Percentiles rank a stretch among this genome's conserved stretches.
These are phyloP conservation scores for Verticillium klebahnii DNA, from an alignment of 2,329 filamentous ascomycete genomes.

Conservation along the genomic window DNA sequence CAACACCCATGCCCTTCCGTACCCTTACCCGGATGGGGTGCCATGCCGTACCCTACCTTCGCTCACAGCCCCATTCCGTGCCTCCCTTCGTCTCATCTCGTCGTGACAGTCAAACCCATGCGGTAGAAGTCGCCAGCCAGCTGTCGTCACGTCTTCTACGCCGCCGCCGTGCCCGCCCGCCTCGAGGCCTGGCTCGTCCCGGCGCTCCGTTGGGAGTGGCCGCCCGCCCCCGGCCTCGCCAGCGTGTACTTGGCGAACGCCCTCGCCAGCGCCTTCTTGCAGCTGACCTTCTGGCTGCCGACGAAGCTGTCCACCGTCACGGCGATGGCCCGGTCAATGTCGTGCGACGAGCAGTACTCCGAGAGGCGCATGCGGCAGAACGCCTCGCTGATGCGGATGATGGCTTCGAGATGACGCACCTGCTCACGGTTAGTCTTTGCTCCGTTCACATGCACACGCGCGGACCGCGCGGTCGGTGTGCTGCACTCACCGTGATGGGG, in stretches of 20 bases:
- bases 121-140: background rate
- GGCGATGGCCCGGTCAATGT: constrained; percentile 95
- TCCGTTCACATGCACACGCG: background rate
- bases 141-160: background rate
- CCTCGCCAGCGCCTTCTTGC: constrained; percentile 90
- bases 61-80: background rate
- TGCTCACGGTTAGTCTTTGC: constrained; percentile 30
- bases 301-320: constrained; percentile 97
- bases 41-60: background rate
- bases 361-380: constrained; percentile 99
- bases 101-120: background rate
- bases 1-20: background rate
- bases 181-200: constrained; percentile 16
- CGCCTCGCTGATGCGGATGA: constrained; percentile 89
- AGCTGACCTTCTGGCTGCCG: constrained; percentile 92
- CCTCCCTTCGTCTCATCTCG: background rate
- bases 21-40: background rate
- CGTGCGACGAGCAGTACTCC: constrained; percentile 83
- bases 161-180: constrained; percentile 6
- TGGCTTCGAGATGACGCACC: constrained; percentile 96
- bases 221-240: constrained; percentile 38
- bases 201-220: constrained; percentile 13
- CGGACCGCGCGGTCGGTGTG: background rate
- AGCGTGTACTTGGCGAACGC: constrained; percentile 94
- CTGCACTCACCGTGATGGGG: constrained; percentile 80